Percentiles rank a stretch among this genome's conserved stretches.
Evolutionary conservation across 257 asterid genomes (phyloP).

Genomic region (Solanum appendiculatum): DNA sequence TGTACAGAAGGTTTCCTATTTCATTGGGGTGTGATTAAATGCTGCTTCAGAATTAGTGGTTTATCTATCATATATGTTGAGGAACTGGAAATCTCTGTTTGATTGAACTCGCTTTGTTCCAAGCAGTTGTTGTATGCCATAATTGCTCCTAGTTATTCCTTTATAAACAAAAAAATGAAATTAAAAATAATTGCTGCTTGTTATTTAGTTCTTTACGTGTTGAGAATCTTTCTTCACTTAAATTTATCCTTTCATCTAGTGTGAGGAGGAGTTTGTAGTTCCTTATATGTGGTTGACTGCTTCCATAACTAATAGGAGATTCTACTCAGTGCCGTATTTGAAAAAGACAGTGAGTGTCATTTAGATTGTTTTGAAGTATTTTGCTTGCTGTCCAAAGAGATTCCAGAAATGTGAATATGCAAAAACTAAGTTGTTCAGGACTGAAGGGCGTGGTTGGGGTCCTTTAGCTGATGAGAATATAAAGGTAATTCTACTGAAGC

Average conservation of each 20-base stretch:
- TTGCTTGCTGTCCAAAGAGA: constrained; percentile 36
- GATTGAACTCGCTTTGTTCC: not conserved
- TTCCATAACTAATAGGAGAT: not conserved
- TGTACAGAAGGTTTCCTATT: not conserved
- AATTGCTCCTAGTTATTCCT: not conserved
- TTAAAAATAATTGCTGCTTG: not conserved
- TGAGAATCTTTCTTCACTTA: not conserved
- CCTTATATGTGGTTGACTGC: not conserved
- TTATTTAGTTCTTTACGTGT: not conserved
- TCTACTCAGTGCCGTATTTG: not conserved
- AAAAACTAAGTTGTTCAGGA: constrained; percentile 59
- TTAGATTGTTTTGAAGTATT: constrained; percentile 7
- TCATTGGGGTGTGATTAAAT: not conserved
- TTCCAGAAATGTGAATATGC: constrained; percentile 77
- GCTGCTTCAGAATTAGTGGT: not conserved
- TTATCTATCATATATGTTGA: not conserved
- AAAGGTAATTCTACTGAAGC: constrained; percentile 37
- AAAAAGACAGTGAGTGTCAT: not conserved
- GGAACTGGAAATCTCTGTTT: not conserved
- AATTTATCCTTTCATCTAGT: not conserved
- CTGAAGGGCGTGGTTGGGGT: constrained; percentile 97
- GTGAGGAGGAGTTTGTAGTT: not conserved
- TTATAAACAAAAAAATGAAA: not conserved
- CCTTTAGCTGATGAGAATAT: constrained; percentile 63
- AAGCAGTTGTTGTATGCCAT: not conserved